Base-by-base conservation (phyloP, 257 asterid genomes). In the Sherardia arvensis region DNA sequence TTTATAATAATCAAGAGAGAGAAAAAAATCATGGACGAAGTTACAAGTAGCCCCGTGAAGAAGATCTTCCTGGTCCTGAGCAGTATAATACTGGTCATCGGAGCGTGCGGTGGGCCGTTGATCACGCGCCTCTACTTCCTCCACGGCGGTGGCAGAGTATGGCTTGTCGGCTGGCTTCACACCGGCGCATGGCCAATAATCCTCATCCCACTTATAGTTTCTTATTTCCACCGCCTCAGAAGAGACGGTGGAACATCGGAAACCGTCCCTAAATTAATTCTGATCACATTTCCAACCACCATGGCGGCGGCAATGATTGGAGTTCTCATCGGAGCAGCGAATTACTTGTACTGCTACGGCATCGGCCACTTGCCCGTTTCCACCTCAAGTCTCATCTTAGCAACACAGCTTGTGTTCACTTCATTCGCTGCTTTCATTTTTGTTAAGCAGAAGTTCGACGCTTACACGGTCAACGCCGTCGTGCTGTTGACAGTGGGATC, bases 121-220 rank as follows among this genome's bases (percentile, higher is more conserved):
- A 56, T 68, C 66, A 58, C 53, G 51, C 74, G 77, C 1, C 71
- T 76, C 34, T 76, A 76, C 45, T 76, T 68, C 64, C 9, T 76
- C 27, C 68, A 53, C 14, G 77, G 80, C 0, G 80, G 80, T 45
- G 28, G 43, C 4, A 58, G 69, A 4, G 23, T 64, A 8, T 76
- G 80, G 80, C 38, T 76, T 3, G 7, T 69, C 2, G 27, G 66
- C 48, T 53, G 34, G 45, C 11, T 61, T 7, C 22, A 64, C 25
- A 76, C 77, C 1, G 54, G n/a, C 1, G 80, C 71, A 14, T 76
- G 61, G 33, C 77, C 77, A 0, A 27, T 76, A 7, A 65, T 66
- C 8, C 14, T 72, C 28, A 53, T 76, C 63, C 69, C 77, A 1
- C 69, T 76, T 0, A 0, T 23, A 3, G 18, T 32, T 15, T 7